phyloP scores from a whole-genome alignment of 768 basidiomycete species.

The Termitomyces sp. region DNA sequence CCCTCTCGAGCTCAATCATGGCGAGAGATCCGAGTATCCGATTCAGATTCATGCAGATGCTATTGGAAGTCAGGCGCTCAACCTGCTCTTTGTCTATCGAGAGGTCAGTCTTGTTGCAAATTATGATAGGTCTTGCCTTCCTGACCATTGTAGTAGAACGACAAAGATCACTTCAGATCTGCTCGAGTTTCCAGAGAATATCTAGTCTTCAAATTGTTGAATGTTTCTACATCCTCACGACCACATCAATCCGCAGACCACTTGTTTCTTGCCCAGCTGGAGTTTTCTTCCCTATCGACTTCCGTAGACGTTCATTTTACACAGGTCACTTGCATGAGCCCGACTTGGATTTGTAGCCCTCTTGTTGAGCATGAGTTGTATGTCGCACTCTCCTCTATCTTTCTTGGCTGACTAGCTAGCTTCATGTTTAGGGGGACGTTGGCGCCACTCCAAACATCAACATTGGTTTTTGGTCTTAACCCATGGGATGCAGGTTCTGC shows the following conservation, averaged over 20 bases:
- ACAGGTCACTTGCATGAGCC: conserved; percentile 62
- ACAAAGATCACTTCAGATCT: conserved; percentile 48
- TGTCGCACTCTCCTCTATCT: conserved; percentile 21
- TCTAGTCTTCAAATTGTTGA: conserved; percentile 56
- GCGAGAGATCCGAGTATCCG: conserved; percentile 44
- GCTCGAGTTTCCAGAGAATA: conserved; percentile 48
- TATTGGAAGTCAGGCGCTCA: conserved; percentile 44
- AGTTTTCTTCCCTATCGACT: conserved; percentile 45
- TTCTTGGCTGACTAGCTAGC: conserved; percentile 1
- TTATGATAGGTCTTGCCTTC: background rate
- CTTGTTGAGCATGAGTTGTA: conserved; percentile 35
- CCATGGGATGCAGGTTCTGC: conserved; percentile 31
- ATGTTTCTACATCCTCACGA: conserved; percentile 42
- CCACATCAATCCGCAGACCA: conserved; percentile 44
- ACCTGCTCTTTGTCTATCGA: conserved; percentile 62
- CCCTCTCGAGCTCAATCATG: conserved; percentile 39
- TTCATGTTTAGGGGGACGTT: conserved; percentile 30
- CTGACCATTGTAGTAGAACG: conserved; percentile 29
- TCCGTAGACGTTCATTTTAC: conserved; percentile 39
- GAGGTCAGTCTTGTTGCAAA: conserved; percentile 25
- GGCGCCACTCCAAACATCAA: conserved; percentile 42
- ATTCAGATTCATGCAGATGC: conserved; percentile 48
- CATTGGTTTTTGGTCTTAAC: conserved; percentile 35
- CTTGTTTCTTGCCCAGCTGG: conserved; percentile 48
- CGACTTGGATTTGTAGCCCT: conserved; percentile 55